Evolutionary conservation across 768 basidiomycete species (phyloP).

Genomic region (Aureoboletus auriporus): DNA sequence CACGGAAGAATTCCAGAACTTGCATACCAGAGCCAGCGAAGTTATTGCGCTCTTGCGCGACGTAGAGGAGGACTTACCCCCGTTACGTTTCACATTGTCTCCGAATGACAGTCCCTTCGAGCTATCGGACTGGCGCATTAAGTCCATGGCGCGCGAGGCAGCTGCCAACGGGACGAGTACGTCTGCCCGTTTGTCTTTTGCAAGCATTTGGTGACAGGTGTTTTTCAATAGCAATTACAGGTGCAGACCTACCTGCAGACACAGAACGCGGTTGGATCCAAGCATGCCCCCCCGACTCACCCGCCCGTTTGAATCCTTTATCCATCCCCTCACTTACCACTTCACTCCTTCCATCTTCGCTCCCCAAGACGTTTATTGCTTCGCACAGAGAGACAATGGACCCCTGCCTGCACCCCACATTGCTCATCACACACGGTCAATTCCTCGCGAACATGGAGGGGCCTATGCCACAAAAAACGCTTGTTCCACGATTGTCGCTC

Average conservation of each 20-base stretch:
- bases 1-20: background rate
- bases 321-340: constrained; percentile 13
- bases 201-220: background rate
- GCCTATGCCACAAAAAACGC: constrained; percentile 37
- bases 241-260: constrained; percentile 32
- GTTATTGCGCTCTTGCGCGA: constrained; percentile 24
- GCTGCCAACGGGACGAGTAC: constrained; percentile 26
- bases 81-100: constrained; percentile 29
- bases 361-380: constrained; percentile 31
- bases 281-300: constrained; percentile 21
- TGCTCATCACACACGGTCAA: constrained; percentile 44
- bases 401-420: constrained; percentile 33
- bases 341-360: background rate
- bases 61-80: constrained; percentile 28
- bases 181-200: background rate
- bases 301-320: constrained; percentile 20
- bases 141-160: constrained; percentile 22
- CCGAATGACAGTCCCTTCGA: constrained; percentile 28
- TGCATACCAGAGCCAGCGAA: constrained; percentile 1
- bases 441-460: constrained; percentile 47
- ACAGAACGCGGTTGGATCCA: constrained; percentile 21
- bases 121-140: constrained; percentile 24
- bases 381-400: constrained; percentile 35
- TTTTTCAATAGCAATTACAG: constrained; percentile 22
- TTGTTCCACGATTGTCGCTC: constrained; percentile 52